phyloP scores from a whole-genome alignment of 352 stramenopile genomes.

The Globisporangium sylvaticum region DNA sequence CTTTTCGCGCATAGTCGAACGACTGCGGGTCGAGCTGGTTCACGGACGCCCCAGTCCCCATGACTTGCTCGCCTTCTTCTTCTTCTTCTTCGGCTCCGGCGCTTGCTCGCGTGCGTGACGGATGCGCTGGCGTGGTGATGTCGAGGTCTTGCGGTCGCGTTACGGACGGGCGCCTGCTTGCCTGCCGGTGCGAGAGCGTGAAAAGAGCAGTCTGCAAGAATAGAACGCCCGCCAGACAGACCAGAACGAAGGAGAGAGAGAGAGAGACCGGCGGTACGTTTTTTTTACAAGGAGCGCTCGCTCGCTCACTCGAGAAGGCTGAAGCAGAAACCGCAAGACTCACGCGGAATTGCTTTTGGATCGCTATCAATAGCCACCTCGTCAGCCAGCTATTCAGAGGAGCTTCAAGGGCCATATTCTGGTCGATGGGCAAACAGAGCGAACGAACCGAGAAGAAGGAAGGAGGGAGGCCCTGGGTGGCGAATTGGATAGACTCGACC shows the following conservation, averaged over 20 bases:
- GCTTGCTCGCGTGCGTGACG: background rate
- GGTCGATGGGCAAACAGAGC: background rate
- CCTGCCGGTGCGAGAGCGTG: background rate
- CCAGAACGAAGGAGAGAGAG: background rate
- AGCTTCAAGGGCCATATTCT: background rate
- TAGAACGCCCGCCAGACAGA: background rate
- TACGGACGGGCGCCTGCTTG: background rate
- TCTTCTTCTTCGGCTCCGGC: too few species aligned
- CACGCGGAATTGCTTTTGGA: background rate
- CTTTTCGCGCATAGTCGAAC: slow-evolving; percentile 7
- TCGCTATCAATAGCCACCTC: background rate
- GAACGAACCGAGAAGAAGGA: background rate
- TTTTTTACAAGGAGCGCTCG: background rate
- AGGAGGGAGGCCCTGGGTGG: background rate
- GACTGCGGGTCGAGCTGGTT: slow-evolving; percentile 8
- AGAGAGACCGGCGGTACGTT: background rate
- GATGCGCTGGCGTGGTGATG: background rate
- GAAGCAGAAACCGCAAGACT: background rate
- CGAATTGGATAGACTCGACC: background rate
- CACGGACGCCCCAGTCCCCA: slow-evolving; percentile 14
- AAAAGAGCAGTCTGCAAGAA: background rate
- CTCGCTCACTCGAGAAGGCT: background rate
- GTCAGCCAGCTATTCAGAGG: background rate
- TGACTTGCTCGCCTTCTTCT: background rate
- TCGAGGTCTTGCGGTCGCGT: background rate